Conservation (phyloP, 2,329 filamentous ascomycete species). For the Saccharata proteae region DNA sequence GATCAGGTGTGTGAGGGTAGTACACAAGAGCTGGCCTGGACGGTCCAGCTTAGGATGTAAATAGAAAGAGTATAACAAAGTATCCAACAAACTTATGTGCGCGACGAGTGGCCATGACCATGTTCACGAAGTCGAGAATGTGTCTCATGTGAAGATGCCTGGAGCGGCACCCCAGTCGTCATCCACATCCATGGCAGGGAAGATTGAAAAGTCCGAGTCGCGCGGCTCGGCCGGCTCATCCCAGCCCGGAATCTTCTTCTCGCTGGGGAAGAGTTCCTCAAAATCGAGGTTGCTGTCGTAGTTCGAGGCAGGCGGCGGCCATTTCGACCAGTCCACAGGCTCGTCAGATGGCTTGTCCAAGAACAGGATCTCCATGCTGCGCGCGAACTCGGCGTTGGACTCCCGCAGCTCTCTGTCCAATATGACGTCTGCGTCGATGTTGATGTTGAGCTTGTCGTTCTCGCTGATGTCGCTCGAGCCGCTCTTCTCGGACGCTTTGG, state of each 20-base stretch:
- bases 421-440: conserved; percentile 12
- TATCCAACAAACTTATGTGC: too few relatives aligned
- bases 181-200: too few relatives aligned
- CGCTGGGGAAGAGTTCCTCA: too few relatives aligned
- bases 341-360: conserved; percentile 4
- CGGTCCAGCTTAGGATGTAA: too few relatives aligned
- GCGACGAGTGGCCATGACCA: too few relatives aligned
- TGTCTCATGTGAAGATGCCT: too few relatives aligned
- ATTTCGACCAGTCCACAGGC: conserved; percentile 4
- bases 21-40: too few relatives aligned
- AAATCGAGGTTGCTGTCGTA: conserved; percentile 4
- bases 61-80: too few relatives aligned
- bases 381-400: conserved; percentile 4
- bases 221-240: conserved; percentile 2
- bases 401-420: conserved; percentile 4
- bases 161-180: too few relatives aligned
- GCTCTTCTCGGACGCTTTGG: conserved; percentile 25
- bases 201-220: conserved; percentile 8
- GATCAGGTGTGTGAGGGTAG: too few relatives aligned
- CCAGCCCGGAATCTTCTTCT: conserved; percentile 6
- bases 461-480: conserved; percentile 31
- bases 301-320: background rate
- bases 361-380: conserved; percentile 5
- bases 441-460: conserved; percentile 29
- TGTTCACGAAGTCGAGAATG: too few relatives aligned